A percentile compares a stretch with the other conserved stretches of the same genome.
Evolutionary conservation across 2,329 filamentous ascomycete species (phyloP).

Genomic region (Talaromyces piceae): DNA sequence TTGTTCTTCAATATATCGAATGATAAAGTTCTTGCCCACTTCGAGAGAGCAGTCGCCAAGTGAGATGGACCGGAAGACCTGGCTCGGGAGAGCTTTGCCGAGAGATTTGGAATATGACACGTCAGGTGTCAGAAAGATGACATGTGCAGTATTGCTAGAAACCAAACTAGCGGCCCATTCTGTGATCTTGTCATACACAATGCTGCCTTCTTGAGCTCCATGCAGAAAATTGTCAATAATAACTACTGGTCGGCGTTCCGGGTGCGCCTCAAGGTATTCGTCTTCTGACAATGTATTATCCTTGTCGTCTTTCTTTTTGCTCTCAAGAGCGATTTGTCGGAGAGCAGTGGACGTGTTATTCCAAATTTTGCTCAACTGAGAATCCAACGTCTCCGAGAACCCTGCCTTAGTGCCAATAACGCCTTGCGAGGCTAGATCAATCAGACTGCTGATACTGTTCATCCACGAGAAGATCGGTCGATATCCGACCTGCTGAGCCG

Average conservation of each 20-base stretch:
- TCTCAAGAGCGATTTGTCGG: conserved; percentile 65
- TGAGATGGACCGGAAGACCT: conserved; percentile 79
- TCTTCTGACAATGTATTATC: conserved; percentile 69
- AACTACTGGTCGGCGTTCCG: conserved; percentile 72
- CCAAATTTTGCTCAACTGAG: conserved; percentile 81
- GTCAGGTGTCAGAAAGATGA: conserved; percentile 89
- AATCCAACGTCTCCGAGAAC: conserved; percentile 86
- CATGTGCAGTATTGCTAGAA: conserved; percentile 81
- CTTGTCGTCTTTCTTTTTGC: conserved; percentile 63
- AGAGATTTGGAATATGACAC: conserved; percentile 81
- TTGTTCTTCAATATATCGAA: conserved; percentile 57
- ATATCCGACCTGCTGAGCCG: conserved; percentile 80
- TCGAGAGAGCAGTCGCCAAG: conserved; percentile 80
- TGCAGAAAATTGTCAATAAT: conserved; percentile 89
- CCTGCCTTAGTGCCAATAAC: conserved; percentile 91
- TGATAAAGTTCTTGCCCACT: conserved; percentile 83
- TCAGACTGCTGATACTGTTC: conserved; percentile 85
- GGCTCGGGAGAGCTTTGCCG: conserved; percentile 78
- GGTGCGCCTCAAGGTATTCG: conserved; percentile 82
- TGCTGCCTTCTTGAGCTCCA: conserved; percentile 59
- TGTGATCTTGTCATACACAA: conserved; percentile 68
- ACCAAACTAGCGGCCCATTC: conserved; percentile 87
- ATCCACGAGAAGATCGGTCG: conserved; percentile 92
- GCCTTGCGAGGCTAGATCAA: conserved; percentile 87
- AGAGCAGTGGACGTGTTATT: conserved; percentile 74